Percentiles rank a stretch among this genome's conserved stretches.
These are phyloP conservation scores for Ananas comosus DNA, from an alignment of 176 grass and related monocot genomes.

Conservation along the genomic window DNA sequence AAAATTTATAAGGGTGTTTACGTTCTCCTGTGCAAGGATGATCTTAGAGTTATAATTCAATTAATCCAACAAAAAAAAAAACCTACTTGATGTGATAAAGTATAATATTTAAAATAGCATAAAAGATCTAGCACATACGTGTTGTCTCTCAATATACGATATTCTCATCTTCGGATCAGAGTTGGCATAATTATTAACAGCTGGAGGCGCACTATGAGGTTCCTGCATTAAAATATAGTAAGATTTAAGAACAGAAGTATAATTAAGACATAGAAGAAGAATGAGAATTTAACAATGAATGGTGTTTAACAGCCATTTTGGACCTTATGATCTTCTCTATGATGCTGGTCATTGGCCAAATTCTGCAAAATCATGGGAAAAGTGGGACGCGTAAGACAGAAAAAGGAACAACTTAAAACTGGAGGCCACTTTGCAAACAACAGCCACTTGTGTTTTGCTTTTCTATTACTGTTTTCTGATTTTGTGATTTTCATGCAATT, in stretches of 20 bases:
- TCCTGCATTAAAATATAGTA: slow-evolving; percentile 44
- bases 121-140: slow-evolving; percentile 32
- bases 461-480: no score
- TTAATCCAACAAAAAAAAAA: slow-evolving; percentile 5
- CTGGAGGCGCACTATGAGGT: slow-evolving; percentile 54
- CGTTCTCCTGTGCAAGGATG: slow-evolving; percentile 55
- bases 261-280: neutral
- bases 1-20: slow-evolving; percentile 77
- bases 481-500: no score
- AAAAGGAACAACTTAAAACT: slow-evolving; percentile 12
- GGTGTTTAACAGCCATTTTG: slow-evolving; percentile 21
- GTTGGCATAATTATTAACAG: slow-evolving; percentile 46
- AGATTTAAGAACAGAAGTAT: neutral
- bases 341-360: slow-evolving; percentile 39
- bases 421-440: no score
- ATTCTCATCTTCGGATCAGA: slow-evolving; percentile 34
- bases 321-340: slow-evolving; percentile 50
- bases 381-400: slow-evolving; percentile 4
- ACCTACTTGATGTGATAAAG: neutral
- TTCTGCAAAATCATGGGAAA: slow-evolving; percentile 41
- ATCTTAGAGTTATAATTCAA: slow-evolving; percentile 1
- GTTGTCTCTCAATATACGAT: slow-evolving; percentile 72
- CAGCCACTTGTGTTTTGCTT: no score
- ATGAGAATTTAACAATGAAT: slow-evolving; percentile 19
- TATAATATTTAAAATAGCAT: neutral